Evolutionary conservation across 2,329 filamentous ascomycete genomes (phyloP).

Genomic region (Paraphoma sp.): DNA sequence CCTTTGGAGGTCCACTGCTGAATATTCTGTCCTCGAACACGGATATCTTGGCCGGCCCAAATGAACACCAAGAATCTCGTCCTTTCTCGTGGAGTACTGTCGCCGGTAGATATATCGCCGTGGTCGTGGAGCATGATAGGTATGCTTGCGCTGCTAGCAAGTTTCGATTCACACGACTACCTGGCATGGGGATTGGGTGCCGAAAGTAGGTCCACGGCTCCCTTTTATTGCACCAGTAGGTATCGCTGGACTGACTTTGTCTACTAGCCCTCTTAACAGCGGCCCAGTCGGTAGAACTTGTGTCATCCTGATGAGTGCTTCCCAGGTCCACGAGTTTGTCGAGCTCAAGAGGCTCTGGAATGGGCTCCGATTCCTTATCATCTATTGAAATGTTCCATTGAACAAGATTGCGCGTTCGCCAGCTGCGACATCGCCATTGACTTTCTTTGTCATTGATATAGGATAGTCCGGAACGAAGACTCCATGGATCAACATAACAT

Average conservation of each 20-base stretch:
- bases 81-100: neutral
- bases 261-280: too few relatives aligned
- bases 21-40: neutral
- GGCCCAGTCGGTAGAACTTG: too few relatives aligned
- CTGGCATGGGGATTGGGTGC: neutral
- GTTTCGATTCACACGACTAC: too few relatives aligned
- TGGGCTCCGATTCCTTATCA: neutral
- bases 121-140: neutral
- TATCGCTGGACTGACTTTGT: too few relatives aligned
- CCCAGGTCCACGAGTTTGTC: neutral
- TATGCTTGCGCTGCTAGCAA: neutral
- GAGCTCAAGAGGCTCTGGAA: neutral
- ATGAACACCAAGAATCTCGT: neutral
- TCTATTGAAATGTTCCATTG: neutral
- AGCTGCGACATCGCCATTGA: neutral
- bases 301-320: too few relatives aligned
- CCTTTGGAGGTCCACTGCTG: neutral
- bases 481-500: conserved; percentile 5
- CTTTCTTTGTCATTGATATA: neutral
- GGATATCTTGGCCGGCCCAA: neutral
- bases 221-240: neutral
- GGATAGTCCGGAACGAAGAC: neutral
- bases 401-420: neutral
- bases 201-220: neutral
- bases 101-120: neutral